Percentiles rank a stretch among this genome's conserved stretches.
Evolutionary conservation across 2,329 filamentous ascomycete genomes (phyloP).

Genomic region (Clarireedia sp.): DNA sequence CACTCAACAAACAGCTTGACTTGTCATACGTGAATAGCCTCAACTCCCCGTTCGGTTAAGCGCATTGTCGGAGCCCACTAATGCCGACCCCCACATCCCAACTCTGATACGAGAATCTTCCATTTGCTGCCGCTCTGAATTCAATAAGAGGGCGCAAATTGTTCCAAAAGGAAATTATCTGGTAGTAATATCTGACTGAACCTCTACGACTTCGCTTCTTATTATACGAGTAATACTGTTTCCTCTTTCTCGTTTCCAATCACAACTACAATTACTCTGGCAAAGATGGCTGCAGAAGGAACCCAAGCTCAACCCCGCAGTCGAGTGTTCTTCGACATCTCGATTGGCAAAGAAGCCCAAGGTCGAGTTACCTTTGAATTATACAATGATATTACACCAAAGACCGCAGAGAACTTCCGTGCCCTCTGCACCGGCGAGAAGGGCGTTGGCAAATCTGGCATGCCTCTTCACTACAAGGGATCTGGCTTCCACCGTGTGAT

Average conservation of each 20-base stretch:
- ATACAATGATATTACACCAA: slow-evolving; percentile 69
- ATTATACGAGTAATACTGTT: neutral
- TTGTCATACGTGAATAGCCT: neutral
- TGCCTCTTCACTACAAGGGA: slow-evolving; percentile 87
- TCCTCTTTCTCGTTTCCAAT: neutral
- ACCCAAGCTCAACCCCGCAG: slow-evolving; percentile 32
- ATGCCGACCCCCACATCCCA: slow-evolving; percentile 10
- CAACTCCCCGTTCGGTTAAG: slow-evolving; percentile 1
- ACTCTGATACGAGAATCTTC: slow-evolving; percentile 7
- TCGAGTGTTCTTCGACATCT: slow-evolving; percentile 90
- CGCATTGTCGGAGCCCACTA: neutral
- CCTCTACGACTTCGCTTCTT: neutral
- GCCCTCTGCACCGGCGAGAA: slow-evolving; percentile 93
- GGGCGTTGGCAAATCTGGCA: slow-evolving; percentile 70
- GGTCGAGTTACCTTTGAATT: slow-evolving; percentile 86
- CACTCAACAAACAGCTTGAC: neutral
- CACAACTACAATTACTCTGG: slow-evolving; percentile 13
- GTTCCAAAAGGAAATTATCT: neutral
- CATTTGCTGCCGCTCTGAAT: slow-evolving; percentile 5
- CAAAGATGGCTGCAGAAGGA: slow-evolving; percentile 33
- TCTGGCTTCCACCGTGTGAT: slow-evolving; percentile 93
- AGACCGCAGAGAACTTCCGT: slow-evolving; percentile 95
- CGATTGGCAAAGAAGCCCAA: slow-evolving; percentile 63
- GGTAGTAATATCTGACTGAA: neutral
- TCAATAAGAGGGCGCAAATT: neutral